Evolutionary conservation across 805 yeast genomes (phyloP), one percentile per base, ranked within the genome.

Genomic region (Groenewaldozyma salmanticensis): DNA sequence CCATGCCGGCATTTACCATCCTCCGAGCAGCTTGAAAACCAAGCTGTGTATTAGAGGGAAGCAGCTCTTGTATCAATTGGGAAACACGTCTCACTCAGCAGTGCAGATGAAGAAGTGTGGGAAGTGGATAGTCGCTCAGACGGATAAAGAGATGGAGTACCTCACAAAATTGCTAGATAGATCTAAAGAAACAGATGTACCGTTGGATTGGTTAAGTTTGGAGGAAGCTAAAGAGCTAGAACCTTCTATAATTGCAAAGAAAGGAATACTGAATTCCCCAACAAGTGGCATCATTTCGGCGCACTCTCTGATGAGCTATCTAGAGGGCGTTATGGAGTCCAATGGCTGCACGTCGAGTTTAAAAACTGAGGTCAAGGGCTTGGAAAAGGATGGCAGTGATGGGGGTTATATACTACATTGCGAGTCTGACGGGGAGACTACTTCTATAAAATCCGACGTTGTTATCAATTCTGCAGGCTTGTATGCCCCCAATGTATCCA

Each of bases 1-100:
- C 19, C 96, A 87, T 61, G 95, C 95, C 0, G 96, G 95, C 0
- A 53, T 87, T 4, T 88, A 88, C 57, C 81, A 83, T 53, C 94
- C 95, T 0, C 61, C 65, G 6, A 72, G 74, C 43, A 70, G 81
- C 2, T 64, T 88, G 40, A 81, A 84, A 54, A 75, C 84, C 0
- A 60, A 66, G 48, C 60, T 87, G 21, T 88, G 96, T 52, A 66
- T 87, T 27, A 68, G 71, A 31, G 96, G 96, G 0, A 86, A 82
- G 51, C 59, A 75, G 11, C 60, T 77, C 58, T 66, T 87, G 9
- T 87, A 86, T 56, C 62, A 65, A 13, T 60, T 60, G 4, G 64
- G 64, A 1, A 51, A 53, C 11, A 58, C 57, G 31, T 62, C 64
- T n/a, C 13, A 16, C 27, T 7, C 11, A 13, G 80, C 70, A 9